Base-by-base conservation (phyloP, 202 grass and related monocot genomes). In the Hordeum pubiflorum region DNA sequence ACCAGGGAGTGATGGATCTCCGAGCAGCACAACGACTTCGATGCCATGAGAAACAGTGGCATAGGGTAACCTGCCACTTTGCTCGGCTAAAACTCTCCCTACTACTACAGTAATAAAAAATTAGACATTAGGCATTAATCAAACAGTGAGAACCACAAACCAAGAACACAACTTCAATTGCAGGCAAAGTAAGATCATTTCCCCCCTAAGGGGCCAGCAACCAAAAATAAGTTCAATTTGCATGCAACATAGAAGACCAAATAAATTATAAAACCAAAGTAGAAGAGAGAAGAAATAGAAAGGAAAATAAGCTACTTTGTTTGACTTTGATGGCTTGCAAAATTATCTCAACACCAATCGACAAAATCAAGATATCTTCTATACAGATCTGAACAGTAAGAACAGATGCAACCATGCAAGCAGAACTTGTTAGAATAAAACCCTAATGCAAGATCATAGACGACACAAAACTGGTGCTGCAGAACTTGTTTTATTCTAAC, bases 21-120 rank as follows among this genome's bases (percentile, higher is more conserved):
- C 83, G 75, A 85, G 83, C 83, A 79, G 66, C 74, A 85, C 75
- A 85, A 85, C 83, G 43, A 78, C 76, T 31, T 68, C 76, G 18
- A 20, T 85, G 83, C 76, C 83, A 85, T 34, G 5, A 21, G 22
- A n/a, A 26, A 54, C 15, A 1, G 76, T 7, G 48, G 48, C 48
- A 54, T 18, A n/a, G 17, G 48, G 48, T 54, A 54, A 54, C 48
- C 48, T 18, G 48, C 48, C 48, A 54, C 8, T 54, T 54, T 54
- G 17, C 64, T 68, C 34, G 4, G 36, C 36, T 68, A 3, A 68
- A 54, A 40, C n/a, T 68, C 21, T 54, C 17, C 15, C 39, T 46
- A 70, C 66, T 14, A 26, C 39, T 44, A n/a, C 8, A 9, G 3
- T 65, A 36, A 34, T 17, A 15, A 54, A 2, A n/a, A 54, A n/a